A percentile compares a stretch with the other conserved stretches of the same genome.
Conservation (phyloP, 2,329 filamentous ascomycete species). For the Phyllosticta paracitricarpa region DNA sequence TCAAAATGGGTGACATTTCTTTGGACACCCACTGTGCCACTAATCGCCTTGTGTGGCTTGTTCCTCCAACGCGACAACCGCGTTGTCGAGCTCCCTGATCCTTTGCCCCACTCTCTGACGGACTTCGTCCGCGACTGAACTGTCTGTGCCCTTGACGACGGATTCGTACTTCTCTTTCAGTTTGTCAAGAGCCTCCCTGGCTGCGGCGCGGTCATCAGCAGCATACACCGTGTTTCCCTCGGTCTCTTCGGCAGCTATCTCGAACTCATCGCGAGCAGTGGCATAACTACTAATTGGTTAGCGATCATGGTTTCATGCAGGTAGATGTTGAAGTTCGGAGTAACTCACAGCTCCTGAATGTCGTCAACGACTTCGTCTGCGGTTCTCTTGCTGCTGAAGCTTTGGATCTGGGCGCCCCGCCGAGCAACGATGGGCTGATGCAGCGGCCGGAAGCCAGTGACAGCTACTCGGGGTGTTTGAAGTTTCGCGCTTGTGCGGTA, state of each 20-base stretch:
- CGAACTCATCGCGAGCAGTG: conserved; percentile 34
- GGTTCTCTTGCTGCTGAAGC: conserved; percentile 7
- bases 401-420: neutral
- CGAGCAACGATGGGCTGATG: neutral
- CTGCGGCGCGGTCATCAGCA: conserved; percentile 43
- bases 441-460: neutral
- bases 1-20: neutral
- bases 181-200: conserved; percentile 41
- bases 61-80: conserved; percentile 42
- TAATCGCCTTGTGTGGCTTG: conserved; percentile 22
- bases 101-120: conserved; percentile 40
- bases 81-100: conserved; percentile 45
- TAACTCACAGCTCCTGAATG: conserved; percentile 23
- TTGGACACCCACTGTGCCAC: neutral
- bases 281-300: conserved; percentile 16
- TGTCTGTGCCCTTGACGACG: conserved; percentile 32
- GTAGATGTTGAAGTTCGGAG: neutral
- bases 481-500: conserved; percentile 3
- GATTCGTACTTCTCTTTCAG: conserved; percentile 38
- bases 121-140: conserved; percentile 39
- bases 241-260: conserved; percentile 43
- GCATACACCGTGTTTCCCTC: conserved; percentile 47
- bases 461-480: neutral
- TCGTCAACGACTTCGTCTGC: conserved; percentile 23
- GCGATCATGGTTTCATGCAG: neutral